Conservation (phyloP, 768 basidiomycete species). For the Piloderma croceum region DNA sequence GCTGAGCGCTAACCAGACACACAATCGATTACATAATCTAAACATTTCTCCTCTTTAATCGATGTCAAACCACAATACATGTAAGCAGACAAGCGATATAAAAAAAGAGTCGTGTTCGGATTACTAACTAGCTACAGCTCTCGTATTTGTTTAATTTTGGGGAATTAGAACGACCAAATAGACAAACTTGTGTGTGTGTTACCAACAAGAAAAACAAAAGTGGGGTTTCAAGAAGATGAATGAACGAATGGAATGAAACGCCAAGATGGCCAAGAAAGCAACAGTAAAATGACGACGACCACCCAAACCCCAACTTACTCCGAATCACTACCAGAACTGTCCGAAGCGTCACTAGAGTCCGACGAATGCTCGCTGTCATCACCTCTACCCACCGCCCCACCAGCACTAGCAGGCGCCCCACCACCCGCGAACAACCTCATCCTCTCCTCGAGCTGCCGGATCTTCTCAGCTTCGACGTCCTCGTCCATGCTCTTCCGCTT, state of each 20-base stretch:
- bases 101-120: constrained; percentile 19
- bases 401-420: constrained; percentile 31
- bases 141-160: too few species aligned
- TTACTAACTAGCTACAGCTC: constrained; percentile 56
- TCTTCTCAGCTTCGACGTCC: constrained; percentile 93
- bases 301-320: constrained; percentile 44
- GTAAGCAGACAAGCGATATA: constrained; percentile 8
- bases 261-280: constrained; percentile 30
- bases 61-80: constrained; percentile 24
- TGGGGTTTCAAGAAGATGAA: constrained; percentile 8
- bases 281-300: constrained; percentile 17
- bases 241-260: constrained; percentile 11
- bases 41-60: too few species aligned
- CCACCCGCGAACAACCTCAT: constrained; percentile 77
- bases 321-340: constrained; percentile 80
- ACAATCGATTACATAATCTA: too few species aligned
- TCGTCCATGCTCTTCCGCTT: constrained; percentile 98
- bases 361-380: constrained; percentile 71
- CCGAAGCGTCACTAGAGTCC: constrained; percentile 72
- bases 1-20: too few species aligned
- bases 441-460: constrained; percentile 82
- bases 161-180: too few species aligned
- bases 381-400: constrained; percentile 31
- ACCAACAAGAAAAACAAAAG: constrained; percentile 12
- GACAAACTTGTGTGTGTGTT: constrained; percentile 5